Evolutionary conservation across 306 rosid genomes (phyloP).

Genomic region (Rubus idaeus): DNA sequence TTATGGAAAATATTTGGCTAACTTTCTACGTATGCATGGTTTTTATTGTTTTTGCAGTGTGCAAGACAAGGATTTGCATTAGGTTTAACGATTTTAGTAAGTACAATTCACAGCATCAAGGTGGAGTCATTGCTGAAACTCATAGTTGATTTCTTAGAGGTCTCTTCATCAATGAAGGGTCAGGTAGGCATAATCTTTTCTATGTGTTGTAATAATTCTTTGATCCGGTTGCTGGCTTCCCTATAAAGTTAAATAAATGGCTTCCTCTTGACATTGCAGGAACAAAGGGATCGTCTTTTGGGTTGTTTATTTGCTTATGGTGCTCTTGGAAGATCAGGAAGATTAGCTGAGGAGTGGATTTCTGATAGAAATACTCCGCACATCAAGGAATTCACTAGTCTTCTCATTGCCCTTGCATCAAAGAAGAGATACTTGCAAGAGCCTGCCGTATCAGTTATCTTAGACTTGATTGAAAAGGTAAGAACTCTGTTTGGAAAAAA

Average conservation of each 20-base stretch:
- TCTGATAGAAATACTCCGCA: constrained; percentile 48
- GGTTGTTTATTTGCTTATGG: constrained; percentile 95
- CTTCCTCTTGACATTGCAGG: constrained; percentile 55
- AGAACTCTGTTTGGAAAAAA: constrained; percentile 13
- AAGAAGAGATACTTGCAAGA: constrained; percentile 95
- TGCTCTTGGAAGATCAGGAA: constrained; percentile 80
- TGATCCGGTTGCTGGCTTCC: constrained; percentile 14
- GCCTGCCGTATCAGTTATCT: constrained; percentile 72
- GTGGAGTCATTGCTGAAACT: constrained; percentile 82
- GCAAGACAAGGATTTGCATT: constrained; percentile 93
- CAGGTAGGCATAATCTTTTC: constrained; percentile 52
- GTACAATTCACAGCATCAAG: constrained; percentile 45
- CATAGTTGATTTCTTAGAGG: constrained; percentile 69
- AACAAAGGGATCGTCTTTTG: constrained; percentile 79
- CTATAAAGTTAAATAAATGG: neutral
- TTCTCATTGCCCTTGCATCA: constrained; percentile 60
- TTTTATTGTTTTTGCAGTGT: constrained; percentile 63
- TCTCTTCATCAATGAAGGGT: constrained; percentile 93
- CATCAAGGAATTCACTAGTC: constrained; percentile 61
- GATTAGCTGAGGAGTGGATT: constrained; percentile 57
- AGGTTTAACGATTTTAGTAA: constrained; percentile 60
- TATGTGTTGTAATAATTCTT: constrained; percentile 7
- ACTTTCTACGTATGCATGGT: neutral
- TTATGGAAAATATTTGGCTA: constrained; percentile 1
- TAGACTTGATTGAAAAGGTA: constrained; percentile 76